Percentiles rank a stretch among this genome's conserved stretches.
These are phyloP conservation scores for Lactarius trivialis DNA, from an alignment of 768 basidiomycete species.

Conservation along the genomic window DNA sequence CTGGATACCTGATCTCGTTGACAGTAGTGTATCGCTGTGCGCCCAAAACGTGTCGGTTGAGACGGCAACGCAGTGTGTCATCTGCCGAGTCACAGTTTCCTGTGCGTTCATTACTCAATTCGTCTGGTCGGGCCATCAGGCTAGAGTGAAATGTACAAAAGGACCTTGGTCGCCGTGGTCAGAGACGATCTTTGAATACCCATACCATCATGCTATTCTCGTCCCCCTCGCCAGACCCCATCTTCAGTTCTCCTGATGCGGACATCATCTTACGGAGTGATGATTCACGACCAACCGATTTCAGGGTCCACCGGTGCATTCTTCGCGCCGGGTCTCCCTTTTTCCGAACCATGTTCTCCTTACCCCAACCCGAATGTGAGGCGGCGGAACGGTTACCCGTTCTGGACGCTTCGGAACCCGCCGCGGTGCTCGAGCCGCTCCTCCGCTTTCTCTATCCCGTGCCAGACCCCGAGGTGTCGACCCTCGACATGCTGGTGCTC, in stretches of 20 bases:
- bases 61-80: conserved; percentile 1
- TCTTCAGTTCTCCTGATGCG: conserved; percentile 42
- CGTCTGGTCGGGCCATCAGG: conserved; percentile 5
- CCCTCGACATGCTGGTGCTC: conserved; percentile 47
- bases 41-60: conserved; percentile 1
- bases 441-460: conserved; percentile 59
- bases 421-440: conserved; percentile 40
- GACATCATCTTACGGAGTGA: conserved; percentile 48
- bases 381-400: conserved; percentile 33
- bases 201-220: conserved; percentile 5
- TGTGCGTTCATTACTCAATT: conserved; percentile 7
- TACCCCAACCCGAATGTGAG: conserved; percentile 45
- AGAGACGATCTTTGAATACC: neutral
- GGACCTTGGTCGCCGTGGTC: neutral
- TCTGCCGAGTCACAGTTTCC: neutral
- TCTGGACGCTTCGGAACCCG: conserved; percentile 51
- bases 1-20: neutral
- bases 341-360: conserved; percentile 60
- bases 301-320: conserved; percentile 56
- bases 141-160: conserved; percentile 8
- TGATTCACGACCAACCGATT: conserved; percentile 35
- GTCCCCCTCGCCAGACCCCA: conserved; percentile 13
- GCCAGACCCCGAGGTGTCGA: conserved; percentile 43
- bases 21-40: neutral
- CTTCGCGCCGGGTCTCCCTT: conserved; percentile 60